Percentiles rank a stretch among this genome's conserved stretches.
Conservation (phyloP, 2,329 filamentous ascomycete genomes). For the Sporothrix schenckii region DNA sequence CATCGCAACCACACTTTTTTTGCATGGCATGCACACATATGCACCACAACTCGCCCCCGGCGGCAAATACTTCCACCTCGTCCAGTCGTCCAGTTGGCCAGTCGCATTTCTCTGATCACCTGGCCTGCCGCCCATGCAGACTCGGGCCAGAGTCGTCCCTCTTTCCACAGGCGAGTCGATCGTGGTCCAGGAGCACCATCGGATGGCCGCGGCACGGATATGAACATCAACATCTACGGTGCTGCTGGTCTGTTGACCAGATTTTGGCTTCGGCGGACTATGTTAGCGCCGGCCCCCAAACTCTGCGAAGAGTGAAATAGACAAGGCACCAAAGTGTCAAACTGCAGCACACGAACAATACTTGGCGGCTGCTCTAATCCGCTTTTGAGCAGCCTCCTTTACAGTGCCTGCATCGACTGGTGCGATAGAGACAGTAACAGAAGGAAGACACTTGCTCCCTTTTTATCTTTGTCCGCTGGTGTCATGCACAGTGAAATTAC, state of each 20-base stretch:
- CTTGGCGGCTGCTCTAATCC: constrained; percentile 7
- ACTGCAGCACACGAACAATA: not conserved
- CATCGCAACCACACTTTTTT: constrained; percentile 17
- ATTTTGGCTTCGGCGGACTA: not conserved
- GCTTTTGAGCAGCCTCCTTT: not conserved
- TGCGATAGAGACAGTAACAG: too few species aligned
- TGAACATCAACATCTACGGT: not conserved
- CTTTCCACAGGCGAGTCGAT: not conserved
- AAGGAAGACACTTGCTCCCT: not conserved
- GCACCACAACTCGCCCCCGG: constrained; percentile 18
- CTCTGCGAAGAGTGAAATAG: not conserved
- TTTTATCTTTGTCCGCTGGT: not conserved
- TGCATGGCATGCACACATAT: constrained; percentile 15
- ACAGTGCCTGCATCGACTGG: constrained; percentile 2
- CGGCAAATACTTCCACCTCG: constrained; percentile 12
- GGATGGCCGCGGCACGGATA: constrained; percentile 3
- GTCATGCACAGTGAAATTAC: constrained; percentile 9
- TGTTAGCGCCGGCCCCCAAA: not conserved
- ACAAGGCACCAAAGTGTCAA: too few species aligned
- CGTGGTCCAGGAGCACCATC: constrained; percentile 11
- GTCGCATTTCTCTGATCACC: constrained; percentile 3
- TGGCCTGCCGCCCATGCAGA: not conserved
- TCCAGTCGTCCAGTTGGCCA: not conserved
- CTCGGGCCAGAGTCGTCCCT: not conserved
- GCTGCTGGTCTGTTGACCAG: not conserved